Conservation (phyloP, 176 grass and related monocot genomes). For the Pharus latifolius region DNA sequence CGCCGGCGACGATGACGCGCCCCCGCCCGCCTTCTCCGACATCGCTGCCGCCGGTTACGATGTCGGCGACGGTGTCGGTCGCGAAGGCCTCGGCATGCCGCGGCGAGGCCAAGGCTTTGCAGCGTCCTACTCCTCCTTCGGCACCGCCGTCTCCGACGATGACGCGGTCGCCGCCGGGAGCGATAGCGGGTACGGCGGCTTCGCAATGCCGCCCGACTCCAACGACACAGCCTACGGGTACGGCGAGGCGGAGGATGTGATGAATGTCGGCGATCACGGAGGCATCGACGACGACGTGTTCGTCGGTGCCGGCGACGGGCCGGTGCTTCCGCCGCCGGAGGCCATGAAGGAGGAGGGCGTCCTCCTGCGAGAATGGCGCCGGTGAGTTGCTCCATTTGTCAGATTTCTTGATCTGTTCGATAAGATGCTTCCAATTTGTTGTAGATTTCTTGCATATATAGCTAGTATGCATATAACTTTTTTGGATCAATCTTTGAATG, state of each 20-base stretch:
- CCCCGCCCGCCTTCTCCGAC: background rate
- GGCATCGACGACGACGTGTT: slow-evolving; percentile 26
- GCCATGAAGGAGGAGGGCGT: slow-evolving; percentile 54
- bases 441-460: background rate
- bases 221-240: slow-evolving; percentile 15
- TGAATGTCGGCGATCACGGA: slow-evolving; percentile 1
- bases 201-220: slow-evolving; percentile 5
- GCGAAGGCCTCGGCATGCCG: slow-evolving; percentile 7
- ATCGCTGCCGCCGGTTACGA: background rate
- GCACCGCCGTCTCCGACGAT: slow-evolving; percentile 40
- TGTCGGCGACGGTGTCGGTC: background rate
- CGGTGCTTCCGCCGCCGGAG: slow-evolving; percentile 49
- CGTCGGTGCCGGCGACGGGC: slow-evolving; percentile 13
- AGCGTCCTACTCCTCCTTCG: slow-evolving; percentile 44
- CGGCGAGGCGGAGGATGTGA: slow-evolving; percentile 23
- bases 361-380: slow-evolving; percentile 54
- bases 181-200: background rate
- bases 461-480: too few relatives aligned
- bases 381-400: slow-evolving; percentile 13
- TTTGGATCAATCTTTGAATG: too few relatives aligned
- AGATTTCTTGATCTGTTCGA: background rate
- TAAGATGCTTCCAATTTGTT: background rate
- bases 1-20: slow-evolving; percentile 21
- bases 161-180: background rate
- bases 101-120: slow-evolving; percentile 28